Evolutionary conservation across 345 rosid genomes (phyloP).

Genomic region (Melaleuca alternifolia): DNA sequence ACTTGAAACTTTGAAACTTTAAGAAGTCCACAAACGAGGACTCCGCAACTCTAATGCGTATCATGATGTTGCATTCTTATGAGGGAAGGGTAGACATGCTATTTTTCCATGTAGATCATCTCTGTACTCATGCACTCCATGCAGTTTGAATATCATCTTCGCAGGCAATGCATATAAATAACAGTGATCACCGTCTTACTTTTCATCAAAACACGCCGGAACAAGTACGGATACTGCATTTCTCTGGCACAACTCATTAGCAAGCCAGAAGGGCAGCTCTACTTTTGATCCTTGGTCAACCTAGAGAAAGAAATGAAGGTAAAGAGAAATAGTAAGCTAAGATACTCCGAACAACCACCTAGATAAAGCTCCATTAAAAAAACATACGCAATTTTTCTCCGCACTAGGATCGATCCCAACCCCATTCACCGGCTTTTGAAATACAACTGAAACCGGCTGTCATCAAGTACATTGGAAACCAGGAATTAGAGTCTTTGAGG

Average conservation of each 20-base stretch:
- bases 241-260: constrained; percentile 54
- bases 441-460: constrained; percentile 55
- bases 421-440: constrained; percentile 51
- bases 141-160: not conserved
- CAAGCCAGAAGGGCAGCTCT: constrained; percentile 84
- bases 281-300: constrained; percentile 67
- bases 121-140: not conserved
- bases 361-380: not conserved
- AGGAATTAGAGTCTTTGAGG: not conserved
- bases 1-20: not conserved
- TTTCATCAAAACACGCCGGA: constrained; percentile 68
- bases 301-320: constrained; percentile 8
- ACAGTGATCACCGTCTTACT: constrained; percentile 21
- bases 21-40: not conserved
- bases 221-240: constrained; percentile 51
- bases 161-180: not conserved
- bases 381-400: constrained; percentile 51
- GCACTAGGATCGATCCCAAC: constrained; percentile 73
- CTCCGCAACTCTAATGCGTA: not conserved
- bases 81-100: not conserved
- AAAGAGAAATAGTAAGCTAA: not conserved
- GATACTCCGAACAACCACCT: not conserved
- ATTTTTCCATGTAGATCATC: not conserved
- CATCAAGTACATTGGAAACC: not conserved
- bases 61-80: not conserved